Conservation (phyloP, 768 basidiomycete genomes). For the Leccinellum albellum region DNA sequence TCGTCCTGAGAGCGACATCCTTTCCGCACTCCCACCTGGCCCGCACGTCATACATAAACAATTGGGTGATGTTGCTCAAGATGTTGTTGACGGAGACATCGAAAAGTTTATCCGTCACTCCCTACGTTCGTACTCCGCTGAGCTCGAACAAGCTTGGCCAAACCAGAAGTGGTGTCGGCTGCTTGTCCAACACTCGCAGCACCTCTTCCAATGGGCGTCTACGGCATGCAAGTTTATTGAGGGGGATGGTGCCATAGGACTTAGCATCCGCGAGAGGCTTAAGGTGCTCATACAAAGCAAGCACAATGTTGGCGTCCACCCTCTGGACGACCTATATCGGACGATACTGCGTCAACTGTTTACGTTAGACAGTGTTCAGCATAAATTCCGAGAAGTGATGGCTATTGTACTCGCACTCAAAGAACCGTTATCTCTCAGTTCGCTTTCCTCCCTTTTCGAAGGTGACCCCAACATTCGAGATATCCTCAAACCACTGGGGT, state of each 20-base stretch:
- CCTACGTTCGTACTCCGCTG: background rate
- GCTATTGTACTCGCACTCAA: slow-evolving; percentile 15
- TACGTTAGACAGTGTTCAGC: background rate
- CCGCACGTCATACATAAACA: slow-evolving; percentile 11
- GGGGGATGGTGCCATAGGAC: slow-evolving; percentile 15
- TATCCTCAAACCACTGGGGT: slow-evolving; percentile 19
- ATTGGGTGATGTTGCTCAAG: slow-evolving; percentile 9
- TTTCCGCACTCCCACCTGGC: slow-evolving; percentile 2
- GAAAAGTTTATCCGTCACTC: slow-evolving; percentile 15
- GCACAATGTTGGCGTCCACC: background rate
- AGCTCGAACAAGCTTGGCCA: slow-evolving; percentile 16
- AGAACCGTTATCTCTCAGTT: slow-evolving; percentile 16
- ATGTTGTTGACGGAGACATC: slow-evolving; percentile 15
- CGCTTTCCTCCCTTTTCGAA: slow-evolving; percentile 14
- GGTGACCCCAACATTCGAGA: slow-evolving; percentile 5
- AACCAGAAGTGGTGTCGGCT: slow-evolving; percentile 19
- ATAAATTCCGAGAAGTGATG: slow-evolving; percentile 22
- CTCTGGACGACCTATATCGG: slow-evolving; percentile 19
- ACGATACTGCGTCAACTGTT: slow-evolving; percentile 19
- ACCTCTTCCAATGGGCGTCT: slow-evolving; percentile 33
- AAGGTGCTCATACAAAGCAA: slow-evolving; percentile 6
- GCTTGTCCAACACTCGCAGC: slow-evolving; percentile 25
- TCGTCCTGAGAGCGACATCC: slow-evolving; percentile 26
- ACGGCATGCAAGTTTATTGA: slow-evolving; percentile 28
- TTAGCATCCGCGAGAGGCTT: slow-evolving; percentile 11